Evolutionary conservation across 2,329 filamentous ascomycete genomes (phyloP).

Genomic region (Nigrospora sphaerica): DNA sequence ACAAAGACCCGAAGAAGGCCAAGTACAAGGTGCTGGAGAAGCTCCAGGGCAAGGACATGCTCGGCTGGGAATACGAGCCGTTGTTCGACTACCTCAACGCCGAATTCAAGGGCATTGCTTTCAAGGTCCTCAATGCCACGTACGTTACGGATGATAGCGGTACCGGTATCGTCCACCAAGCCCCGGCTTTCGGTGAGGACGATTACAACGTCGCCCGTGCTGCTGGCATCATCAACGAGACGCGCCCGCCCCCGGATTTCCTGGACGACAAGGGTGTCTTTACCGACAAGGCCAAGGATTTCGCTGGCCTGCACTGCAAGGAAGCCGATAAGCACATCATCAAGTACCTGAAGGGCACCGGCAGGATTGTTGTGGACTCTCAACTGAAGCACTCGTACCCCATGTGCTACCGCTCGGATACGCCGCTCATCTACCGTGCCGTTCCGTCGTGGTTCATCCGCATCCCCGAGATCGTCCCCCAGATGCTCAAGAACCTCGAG

Average conservation of each 20-base stretch:
- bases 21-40: slow-evolving; percentile 80
- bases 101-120: slow-evolving; percentile 78
- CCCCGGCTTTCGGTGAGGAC: slow-evolving; percentile 90
- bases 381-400: slow-evolving; percentile 89
- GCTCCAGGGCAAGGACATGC: slow-evolving; percentile 75
- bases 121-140: slow-evolving; percentile 72
- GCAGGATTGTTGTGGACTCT: slow-evolving; percentile 74
- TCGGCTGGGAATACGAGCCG: slow-evolving; percentile 83
- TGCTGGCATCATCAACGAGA: slow-evolving; percentile 69
- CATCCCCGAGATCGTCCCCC: slow-evolving; percentile 72
- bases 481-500: slow-evolving; percentile 88
- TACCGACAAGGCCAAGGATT: slow-evolving; percentile 70
- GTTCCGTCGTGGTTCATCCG: slow-evolving; percentile 95
- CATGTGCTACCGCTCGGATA: slow-evolving; percentile 93
- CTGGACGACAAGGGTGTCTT: slow-evolving; percentile 81
- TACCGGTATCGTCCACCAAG: slow-evolving; percentile 89
- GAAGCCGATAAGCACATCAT: slow-evolving; percentile 89
- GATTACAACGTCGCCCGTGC: slow-evolving; percentile 82
- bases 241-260: slow-evolving; percentile 77
- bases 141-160: slow-evolving; percentile 89
- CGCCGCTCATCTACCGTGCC: slow-evolving; percentile 84
- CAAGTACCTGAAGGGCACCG: slow-evolving; percentile 72
- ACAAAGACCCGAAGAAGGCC: slow-evolving; percentile 93
- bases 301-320: slow-evolving; percentile 83
- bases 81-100: slow-evolving; percentile 87